Base-by-base conservation (phyloP, 768 basidiomycete species). In the Boletus reticulatus region DNA sequence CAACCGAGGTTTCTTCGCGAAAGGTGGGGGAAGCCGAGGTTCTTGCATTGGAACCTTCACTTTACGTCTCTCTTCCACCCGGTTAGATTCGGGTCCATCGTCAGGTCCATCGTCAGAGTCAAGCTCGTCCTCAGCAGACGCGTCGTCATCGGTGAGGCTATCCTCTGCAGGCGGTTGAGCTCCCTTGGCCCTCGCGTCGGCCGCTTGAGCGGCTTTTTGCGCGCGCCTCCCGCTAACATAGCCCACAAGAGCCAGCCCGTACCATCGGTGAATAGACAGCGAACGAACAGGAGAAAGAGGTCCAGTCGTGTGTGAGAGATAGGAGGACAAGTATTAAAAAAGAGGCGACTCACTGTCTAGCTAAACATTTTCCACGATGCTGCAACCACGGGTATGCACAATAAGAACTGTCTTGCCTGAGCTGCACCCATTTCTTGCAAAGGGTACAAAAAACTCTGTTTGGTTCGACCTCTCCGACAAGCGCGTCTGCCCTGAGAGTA, bases 321-420 rank as follows among this genome's bases (percentile, higher is more conserved):
- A 19, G 29, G 19, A 13, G 39, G 9, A 32, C 12, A 20, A 24
- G 4, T 8, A 47, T 46, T 14, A 50, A 48, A 29, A 44, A 51
- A 56, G 22, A 31, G 45, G 48, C 34, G 41, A 82, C 84, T 66
- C 68, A 90, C 88, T 83, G 78, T 64, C 87, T 72, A n/a, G 82
- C 80, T 43, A 88, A 67, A 73, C 89, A 91, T 69, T 89, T 92
- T 24, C 77, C 80, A 19, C 87, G 80, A 69, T 92, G 89, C 72
- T 88, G 87, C 55, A 84, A 67, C 89, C 89, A 92, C 38, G 89
- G 89, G 66, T 90, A 89, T 50, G 89, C 86, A 60, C 89, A 92
- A 67, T 86, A 92, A 11, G 83, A 82, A 56, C 82, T 84, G 61
- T 92, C 89, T 67, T 89, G 88, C 41, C 89, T 71, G 19, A 92